These are phyloP conservation scores for Yamadazyma songkhlaensis DNA, from an alignment of 1,139 yeast genomes.

Conservation along the genomic window DNA sequence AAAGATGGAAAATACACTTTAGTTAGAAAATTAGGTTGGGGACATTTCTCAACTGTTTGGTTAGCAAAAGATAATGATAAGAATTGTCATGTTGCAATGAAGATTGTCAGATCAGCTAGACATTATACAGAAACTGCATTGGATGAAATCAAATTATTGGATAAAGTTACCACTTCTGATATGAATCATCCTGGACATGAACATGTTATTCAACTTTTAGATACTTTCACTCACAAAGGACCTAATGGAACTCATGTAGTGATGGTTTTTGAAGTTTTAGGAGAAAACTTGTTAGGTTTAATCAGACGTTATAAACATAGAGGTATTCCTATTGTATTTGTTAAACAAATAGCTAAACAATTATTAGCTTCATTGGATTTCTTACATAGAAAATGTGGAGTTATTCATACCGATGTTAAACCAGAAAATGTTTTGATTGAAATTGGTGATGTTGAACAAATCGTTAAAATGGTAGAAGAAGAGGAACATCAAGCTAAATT, in stretches of 20 bases:
- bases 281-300: constrained; percentile 73
- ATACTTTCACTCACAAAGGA: constrained; percentile 65
- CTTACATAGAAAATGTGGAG: constrained; percentile 82
- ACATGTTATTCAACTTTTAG: constrained; percentile 63
- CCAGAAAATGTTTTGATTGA: constrained; percentile 88
- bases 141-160: constrained; percentile 73
- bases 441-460: constrained; percentile 71
- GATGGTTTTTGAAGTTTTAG: constrained; percentile 88
- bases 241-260: constrained; percentile 77
- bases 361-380: constrained; percentile 74
- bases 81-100: constrained; percentile 73
- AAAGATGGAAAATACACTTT: constrained; percentile 59
- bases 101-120: constrained; percentile 74
- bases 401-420: constrained; percentile 85
- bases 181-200: constrained; percentile 62
- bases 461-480: constrained; percentile 56
- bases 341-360: constrained; percentile 80
- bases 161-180: constrained; percentile 43
- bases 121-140: constrained; percentile 83
- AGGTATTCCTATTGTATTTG: constrained; percentile 72
- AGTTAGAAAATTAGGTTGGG: constrained; percentile 68
- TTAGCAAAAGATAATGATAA: constrained; percentile 52
- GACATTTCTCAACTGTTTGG: constrained; percentile 53
- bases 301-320: constrained; percentile 66
- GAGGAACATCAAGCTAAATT: constrained; percentile 50